phyloP scores from a whole-genome alignment of 441 rosid genomes.

The Sinapis alba region DNA sequence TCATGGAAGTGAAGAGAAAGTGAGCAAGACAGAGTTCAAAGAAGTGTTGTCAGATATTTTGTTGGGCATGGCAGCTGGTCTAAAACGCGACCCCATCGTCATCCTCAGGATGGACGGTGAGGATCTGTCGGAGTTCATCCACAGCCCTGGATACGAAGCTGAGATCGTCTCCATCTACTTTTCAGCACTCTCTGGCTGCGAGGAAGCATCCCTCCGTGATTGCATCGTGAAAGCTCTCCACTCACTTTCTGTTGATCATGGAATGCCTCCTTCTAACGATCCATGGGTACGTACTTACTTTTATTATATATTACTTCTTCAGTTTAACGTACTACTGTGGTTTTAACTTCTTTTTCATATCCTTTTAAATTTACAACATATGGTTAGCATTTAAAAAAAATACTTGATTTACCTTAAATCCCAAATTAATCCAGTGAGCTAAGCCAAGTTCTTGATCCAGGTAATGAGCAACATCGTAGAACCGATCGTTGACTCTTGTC shows the following conservation, averaged over 20 bases:
- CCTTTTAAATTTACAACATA: background rate
- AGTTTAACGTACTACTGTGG: background rate
- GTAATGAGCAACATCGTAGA: slow-evolving; percentile 82
- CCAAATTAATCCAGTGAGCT: background rate
- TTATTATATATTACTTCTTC: background rate
- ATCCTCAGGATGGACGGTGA: slow-evolving; percentile 97
- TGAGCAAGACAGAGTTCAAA: slow-evolving; percentile 80
- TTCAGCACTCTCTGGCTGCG: slow-evolving; percentile 43
- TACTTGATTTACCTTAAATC: background rate
- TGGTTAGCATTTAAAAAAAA: background rate
- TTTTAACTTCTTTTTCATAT: background rate
- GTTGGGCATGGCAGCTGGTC: slow-evolving; percentile 95
- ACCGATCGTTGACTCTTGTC: slow-evolving; percentile 58
- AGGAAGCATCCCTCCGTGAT: slow-evolving; percentile 55
- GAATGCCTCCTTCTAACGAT: slow-evolving; percentile 87
- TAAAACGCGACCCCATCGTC: slow-evolving; percentile 92
- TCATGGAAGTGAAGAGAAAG: slow-evolving; percentile 76
- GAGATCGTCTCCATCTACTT: slow-evolving; percentile 61
- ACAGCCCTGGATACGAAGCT: slow-evolving; percentile 65
- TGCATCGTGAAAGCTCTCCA: slow-evolving; percentile 58
- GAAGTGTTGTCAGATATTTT: slow-evolving; percentile 87
- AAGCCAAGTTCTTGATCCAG: slow-evolving; percentile 40
- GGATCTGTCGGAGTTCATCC: slow-evolving; percentile 80
- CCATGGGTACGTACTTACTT: slow-evolving; percentile 63
- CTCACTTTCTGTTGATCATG: slow-evolving; percentile 85